Base-by-base conservation (phyloP, 257 asterid species). In the Paraleonurus japonicus region DNA sequence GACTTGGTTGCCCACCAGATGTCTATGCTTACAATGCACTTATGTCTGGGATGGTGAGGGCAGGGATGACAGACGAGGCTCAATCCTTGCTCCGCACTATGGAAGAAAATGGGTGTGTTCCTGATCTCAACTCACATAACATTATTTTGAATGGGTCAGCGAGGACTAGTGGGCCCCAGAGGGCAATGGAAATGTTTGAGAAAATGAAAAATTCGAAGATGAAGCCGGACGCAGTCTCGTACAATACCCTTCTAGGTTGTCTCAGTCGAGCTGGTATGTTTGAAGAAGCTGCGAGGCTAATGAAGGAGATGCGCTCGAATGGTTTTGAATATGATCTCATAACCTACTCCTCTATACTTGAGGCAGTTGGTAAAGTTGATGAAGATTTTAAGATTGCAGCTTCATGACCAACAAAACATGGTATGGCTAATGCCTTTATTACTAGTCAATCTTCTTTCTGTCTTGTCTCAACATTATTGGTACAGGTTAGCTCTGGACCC, bases 31-130 rank as follows among this genome's bases (percentile, higher is more conserved):
- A 86, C 30, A 86, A 86, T 39, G 90, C 90, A 19, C 82, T 86
- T 60, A 86, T 86, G 90, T 86, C 90, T 1, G 86, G 84, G 26
- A 76, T 86, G 87, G 90, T 83, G 77, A 86, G 85, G 84, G 80
- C 82, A 5, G 82, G 81, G 30, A 69, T 81, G 85, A 39, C 45
- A 37, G 85, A 83, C 35, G 88, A 86, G 77, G 90, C 90, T 61
- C 88, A 80, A 2, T 78, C 85, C 4, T 67, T 86, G 81, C 78
- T 86, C 20, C 76, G 70, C 11, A 43, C 60, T 8, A 86, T 86
- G 90, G 85, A 81, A 50, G 82, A 78, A 64, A 76, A 70, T 28
- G 90, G 90, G 0, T 83, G 88, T 53, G 3, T 15, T 20, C 88
- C 90, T 61, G 90, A 86, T 59, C 69, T 81, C 4, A 86, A 86